phyloP scores from a whole-genome alignment of 2,329 filamentous ascomycete genomes.

The Exophiala sideris region DNA sequence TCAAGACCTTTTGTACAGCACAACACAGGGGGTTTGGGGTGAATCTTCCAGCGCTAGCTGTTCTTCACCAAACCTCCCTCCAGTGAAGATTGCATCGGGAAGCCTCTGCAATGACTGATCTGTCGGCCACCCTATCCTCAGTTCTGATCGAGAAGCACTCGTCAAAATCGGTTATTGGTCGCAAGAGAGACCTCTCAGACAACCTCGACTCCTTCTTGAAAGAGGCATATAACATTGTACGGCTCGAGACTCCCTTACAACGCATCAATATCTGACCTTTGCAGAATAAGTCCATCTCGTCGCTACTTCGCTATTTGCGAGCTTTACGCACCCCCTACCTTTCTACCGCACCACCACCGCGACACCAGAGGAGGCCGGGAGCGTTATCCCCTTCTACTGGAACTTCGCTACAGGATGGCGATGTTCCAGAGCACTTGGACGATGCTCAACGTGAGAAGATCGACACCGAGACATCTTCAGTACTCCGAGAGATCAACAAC shows the following conservation, averaged over 20 bases:
- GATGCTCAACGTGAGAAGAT: slow-evolving; percentile 81
- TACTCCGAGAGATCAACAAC: slow-evolving; percentile 79
- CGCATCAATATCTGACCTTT: slow-evolving; percentile 28
- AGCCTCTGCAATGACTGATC: slow-evolving; percentile 15
- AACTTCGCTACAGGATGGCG: slow-evolving; percentile 31
- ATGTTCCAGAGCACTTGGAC: slow-evolving; percentile 58
- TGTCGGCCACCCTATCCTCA: slow-evolving; percentile 19
- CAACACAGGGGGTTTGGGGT: slow-evolving; percentile 1
- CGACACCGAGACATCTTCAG: slow-evolving; percentile 78
- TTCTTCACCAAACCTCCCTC: neutral
- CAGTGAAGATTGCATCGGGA: neutral
- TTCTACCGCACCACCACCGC: slow-evolving; percentile 62
- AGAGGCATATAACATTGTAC: slow-evolving; percentile 88
- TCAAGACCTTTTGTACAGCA: too few relatives aligned
- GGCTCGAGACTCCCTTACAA: slow-evolving; percentile 29
- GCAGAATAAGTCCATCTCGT: slow-evolving; percentile 80
- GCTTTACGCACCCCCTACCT: slow-evolving; percentile 88
- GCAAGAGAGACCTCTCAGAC: slow-evolving; percentile 23
- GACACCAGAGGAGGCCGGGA: slow-evolving; percentile 31
- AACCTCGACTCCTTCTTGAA: slow-evolving; percentile 80
- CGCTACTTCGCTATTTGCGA: slow-evolving; percentile 74
- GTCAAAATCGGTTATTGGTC: slow-evolving; percentile 7
- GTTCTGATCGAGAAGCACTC: slow-evolving; percentile 25
- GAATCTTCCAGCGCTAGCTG: slow-evolving; percentile 1
- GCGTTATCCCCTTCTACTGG: slow-evolving; percentile 34